These are phyloP conservation scores for Rhytidiadelphus loreus DNA, from an alignment of 225 moss, liverwort and hornwort genomes.

Conservation along the genomic window DNA sequence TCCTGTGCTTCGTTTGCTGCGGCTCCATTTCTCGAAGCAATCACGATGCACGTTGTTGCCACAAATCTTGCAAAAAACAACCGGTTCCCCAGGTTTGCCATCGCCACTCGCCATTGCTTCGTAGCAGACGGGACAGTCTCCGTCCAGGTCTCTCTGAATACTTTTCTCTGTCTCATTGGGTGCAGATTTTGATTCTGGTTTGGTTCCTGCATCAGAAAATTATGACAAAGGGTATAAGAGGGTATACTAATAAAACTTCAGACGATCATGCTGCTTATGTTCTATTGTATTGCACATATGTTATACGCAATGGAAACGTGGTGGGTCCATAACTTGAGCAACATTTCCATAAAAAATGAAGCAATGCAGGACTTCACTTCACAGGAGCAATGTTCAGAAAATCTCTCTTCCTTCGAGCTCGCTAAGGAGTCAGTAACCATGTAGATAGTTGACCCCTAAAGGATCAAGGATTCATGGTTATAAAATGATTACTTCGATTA, in stretches of 20 bases:
- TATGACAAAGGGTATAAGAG: not conserved
- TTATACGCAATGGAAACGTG: constrained; percentile 18
- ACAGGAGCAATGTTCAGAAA: not conserved
- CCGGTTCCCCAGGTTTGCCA: constrained; percentile 39
- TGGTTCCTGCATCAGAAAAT: constrained; percentile 10
- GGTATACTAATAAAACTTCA: not conserved
- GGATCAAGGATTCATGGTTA: not conserved
- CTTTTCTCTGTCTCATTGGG: constrained; percentile 4
- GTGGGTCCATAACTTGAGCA: constrained; percentile 6
- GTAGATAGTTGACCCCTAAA: not conserved
- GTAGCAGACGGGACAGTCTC: constrained; percentile 79
- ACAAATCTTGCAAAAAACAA: constrained; percentile 63
- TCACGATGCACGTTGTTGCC: constrained; percentile 85
- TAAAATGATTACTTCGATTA: not conserved
- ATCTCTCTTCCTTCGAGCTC: not conserved
- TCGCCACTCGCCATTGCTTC: constrained; percentile 40
- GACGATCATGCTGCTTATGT: not conserved
- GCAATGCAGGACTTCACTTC: not conserved
- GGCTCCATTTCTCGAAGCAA: constrained; percentile 73
- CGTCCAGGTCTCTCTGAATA: constrained; percentile 47
- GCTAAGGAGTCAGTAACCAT: not conserved
- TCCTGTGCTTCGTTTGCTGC: constrained; percentile 50
- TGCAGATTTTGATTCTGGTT: not conserved
- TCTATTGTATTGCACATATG: not conserved
- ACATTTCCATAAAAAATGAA: not conserved